phyloP scores from a whole-genome alignment of 2,329 filamentous ascomycete genomes.

The Pleomassaria siparia region DNA sequence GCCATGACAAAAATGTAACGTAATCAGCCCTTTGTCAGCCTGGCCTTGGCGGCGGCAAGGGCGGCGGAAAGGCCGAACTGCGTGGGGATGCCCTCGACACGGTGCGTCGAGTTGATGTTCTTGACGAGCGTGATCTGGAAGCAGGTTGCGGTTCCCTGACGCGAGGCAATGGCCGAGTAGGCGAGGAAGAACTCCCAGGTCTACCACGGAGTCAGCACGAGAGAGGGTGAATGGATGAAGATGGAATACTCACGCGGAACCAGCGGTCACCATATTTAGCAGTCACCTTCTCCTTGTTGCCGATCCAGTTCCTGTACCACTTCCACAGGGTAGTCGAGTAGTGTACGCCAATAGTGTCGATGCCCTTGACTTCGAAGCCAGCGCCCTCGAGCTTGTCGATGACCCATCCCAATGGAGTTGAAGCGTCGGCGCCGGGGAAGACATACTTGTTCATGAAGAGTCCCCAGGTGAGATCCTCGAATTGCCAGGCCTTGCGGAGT shows the following conservation, averaged over 20 bases:
- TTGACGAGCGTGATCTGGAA: slow-evolving; percentile 86
- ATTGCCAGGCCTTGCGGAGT: slow-evolving; percentile 93
- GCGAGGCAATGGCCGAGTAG: slow-evolving; percentile 79
- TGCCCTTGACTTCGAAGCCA: slow-evolving; percentile 85
- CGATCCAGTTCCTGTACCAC: slow-evolving; percentile 99
- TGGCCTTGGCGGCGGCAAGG: slow-evolving; percentile 51
- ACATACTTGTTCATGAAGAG: slow-evolving; percentile 99
- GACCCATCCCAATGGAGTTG: slow-evolving; percentile 86
- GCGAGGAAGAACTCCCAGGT: slow-evolving; percentile 94
- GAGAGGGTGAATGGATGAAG: neutral
- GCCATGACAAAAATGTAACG: neutral
- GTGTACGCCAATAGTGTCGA: slow-evolving; percentile 95
- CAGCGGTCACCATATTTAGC: slow-evolving; percentile 94
- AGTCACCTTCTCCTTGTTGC: slow-evolving; percentile 86
- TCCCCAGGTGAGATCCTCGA: slow-evolving; percentile 97
- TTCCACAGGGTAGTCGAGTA: slow-evolving; percentile 96
- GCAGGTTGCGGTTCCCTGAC: slow-evolving; percentile 82
- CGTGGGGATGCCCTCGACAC: slow-evolving; percentile 69
- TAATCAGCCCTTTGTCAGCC: neutral
- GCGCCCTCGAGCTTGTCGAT: slow-evolving; percentile 81
- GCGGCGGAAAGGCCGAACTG: slow-evolving; percentile 72
- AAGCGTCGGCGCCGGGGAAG: slow-evolving; percentile 95
- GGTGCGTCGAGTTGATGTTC: slow-evolving; percentile 86
- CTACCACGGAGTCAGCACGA: slow-evolving; percentile 49
- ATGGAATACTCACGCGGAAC: slow-evolving; percentile 73